A percentile compares a stretch with the other conserved stretches of the same genome.
phyloP scores from a whole-genome alignment of 495 filamentous ascomycete species.

The Xylaria nigripes region DNA sequence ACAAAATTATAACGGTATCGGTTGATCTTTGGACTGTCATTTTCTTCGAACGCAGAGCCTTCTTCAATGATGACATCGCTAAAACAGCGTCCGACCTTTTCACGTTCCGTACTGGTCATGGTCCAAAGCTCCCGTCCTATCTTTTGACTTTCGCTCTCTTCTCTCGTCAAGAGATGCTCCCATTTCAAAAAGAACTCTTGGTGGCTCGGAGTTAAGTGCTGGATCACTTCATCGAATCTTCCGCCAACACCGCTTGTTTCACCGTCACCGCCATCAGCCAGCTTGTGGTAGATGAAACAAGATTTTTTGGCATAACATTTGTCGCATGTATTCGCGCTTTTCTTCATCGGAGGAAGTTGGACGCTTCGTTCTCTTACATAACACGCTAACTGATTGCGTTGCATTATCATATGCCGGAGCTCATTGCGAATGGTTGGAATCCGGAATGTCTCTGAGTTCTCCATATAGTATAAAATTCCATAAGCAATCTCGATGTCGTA shows the following conservation, averaged over 20 bases:
- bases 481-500: constrained; percentile 87
- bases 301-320: constrained; percentile 80
- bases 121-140: constrained; percentile 90
- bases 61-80: constrained; percentile 65
- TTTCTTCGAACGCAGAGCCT: constrained; percentile 59
- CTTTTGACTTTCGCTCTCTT: constrained; percentile 79
- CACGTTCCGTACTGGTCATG: constrained; percentile 79
- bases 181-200: constrained; percentile 84
- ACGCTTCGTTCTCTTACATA: constrained; percentile 72
- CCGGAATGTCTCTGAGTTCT: constrained; percentile 73
- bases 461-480: constrained; percentile 90
- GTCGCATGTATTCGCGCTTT: constrained; percentile 63
- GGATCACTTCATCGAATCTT: constrained; percentile 66
- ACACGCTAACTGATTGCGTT: constrained; percentile 81
- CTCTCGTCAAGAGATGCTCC: constrained; percentile 87
- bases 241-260: constrained; percentile 69
- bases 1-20: constrained; percentile 76
- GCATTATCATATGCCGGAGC: constrained; percentile 88
- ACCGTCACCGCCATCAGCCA: constrained; percentile 75
- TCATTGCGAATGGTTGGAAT: constrained; percentile 79
- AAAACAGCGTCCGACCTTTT: constrained; percentile 68
- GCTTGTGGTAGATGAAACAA: constrained; percentile 90
- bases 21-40: constrained; percentile 71
- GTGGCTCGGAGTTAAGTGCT: constrained; percentile 64
- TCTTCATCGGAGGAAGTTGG: constrained; percentile 75